A percentile compares a stretch with the other conserved stretches of the same genome.
Conservation (phyloP, 768 basidiomycete species). For the Boletus barrowsii region DNA sequence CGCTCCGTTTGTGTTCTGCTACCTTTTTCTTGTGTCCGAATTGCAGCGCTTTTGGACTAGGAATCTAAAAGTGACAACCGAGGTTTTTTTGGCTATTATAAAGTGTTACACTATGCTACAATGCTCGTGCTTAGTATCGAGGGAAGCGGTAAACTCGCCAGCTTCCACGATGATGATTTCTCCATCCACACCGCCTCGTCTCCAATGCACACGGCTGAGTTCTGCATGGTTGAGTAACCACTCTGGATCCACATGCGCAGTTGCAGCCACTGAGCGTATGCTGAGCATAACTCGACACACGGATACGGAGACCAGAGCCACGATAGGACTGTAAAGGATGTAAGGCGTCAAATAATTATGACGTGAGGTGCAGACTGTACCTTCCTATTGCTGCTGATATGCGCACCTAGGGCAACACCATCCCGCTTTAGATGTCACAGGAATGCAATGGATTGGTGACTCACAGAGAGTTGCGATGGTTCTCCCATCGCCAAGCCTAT, state of each 20-base stretch:
- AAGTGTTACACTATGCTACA: no score
- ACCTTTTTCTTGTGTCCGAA: no score
- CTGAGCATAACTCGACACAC: constrained; percentile 39
- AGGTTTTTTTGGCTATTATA: no score
- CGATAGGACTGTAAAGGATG: background rate
- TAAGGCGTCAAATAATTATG: background rate
- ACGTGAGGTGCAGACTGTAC: background rate
- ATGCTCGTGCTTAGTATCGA: background rate
- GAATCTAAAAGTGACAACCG: no score
- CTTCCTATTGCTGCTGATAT: background rate
- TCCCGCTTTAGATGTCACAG: background rate
- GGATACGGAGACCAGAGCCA: constrained; percentile 19
- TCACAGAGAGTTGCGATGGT: constrained; percentile 5
- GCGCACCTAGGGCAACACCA: background rate
- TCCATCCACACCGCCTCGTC: constrained; percentile 2
- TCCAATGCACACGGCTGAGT: constrained; percentile 35
- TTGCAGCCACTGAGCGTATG: constrained; percentile 41
- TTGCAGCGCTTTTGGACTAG: no score
- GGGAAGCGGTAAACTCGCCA: background rate
- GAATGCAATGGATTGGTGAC: background rate
- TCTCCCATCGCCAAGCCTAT: constrained; percentile 9
- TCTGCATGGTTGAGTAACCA: constrained; percentile 46
- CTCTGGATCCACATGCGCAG: constrained; percentile 39
- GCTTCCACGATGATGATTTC: constrained; percentile 8
- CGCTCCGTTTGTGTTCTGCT: no score